Evolutionary conservation across 331 rosid genomes (phyloP), one percentile per base, ranked within the genome.

Genomic region (Pyracantha coccinea): DNA sequence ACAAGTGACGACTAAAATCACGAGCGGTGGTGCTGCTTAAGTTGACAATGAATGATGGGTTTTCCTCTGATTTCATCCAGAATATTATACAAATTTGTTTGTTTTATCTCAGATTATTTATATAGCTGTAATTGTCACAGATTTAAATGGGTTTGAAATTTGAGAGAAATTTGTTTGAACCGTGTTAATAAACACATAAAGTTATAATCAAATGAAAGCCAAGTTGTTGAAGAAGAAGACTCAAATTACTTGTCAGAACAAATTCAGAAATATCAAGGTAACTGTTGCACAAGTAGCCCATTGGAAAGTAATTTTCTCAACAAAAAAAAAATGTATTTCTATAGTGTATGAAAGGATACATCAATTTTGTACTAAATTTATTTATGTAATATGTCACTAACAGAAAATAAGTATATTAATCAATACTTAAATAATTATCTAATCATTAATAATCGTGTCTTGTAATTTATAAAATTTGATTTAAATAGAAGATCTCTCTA

Each of bases 121-220:
- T n/a, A 68, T 47, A 67, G 79, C 52, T 80, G 69, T 80, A 64
- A 78, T 61, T 33, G 16, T 63, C 83, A 75, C 35, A 64, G 79
- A 75, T 73, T 73, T 80, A 29, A 52, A 27, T 35, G 82, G 73
- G 84, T 85, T 80, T 85, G 87, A 82, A 85, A 80, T 25, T 78
- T 52, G 24, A 75, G 71, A 78, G 85, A 85, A 85, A 72, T 19
- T 1, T 23, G 76, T 81, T 84, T 86, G 85, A 84, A 85, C 61
- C 41, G 27, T 60, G 24, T 74, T 54, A 53, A 33, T 45, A 76
- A 81, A 84, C 57, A 75, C 77, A 71, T 57, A 86, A 23, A 64
- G 64, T 29, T 25, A 41, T 27, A 38, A 72, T n/a, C 75, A 69
- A 74, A 75, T 66, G 31, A 77, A 74, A 64, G 73, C 50, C 28